Base-by-base conservation (phyloP, 2,329 filamentous ascomycete genomes). In the Colletotrichum sp. region DNA sequence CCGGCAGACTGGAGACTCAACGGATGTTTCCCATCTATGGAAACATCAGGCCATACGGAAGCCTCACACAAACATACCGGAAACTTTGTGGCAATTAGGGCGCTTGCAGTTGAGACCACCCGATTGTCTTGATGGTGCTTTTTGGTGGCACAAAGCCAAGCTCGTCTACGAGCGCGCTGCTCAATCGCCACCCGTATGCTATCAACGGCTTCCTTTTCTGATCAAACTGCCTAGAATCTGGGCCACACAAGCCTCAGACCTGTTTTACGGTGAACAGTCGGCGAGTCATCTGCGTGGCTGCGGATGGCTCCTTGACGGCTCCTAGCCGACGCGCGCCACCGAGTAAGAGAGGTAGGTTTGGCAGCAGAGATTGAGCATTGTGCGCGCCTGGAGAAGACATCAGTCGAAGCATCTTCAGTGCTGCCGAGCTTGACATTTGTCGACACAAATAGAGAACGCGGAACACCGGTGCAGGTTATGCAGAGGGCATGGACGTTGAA, bases 381-480 rank as follows among this genome's bases (percentile, higher is more conserved):
- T 52, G 56, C 24, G 36, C 48, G 56, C 21, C 28, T 34, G 36
- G 24, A 13, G 24, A 26, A 66, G 9, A 12, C 58, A 32, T 64
- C 38, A 30, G 43, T 58, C 52, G 69, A 67, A 64, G 38, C 16
- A 32, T 72, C 72, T 7, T 32, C 34, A 24, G 30, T 32, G 26
- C 12, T 15, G 34, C 12, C 32, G 18, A 28, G 36, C 10, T 32
- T 68, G 24, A 62, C 52, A 21, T 43, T 55, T 43, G 28, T 62
- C 12, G 21, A 66, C 70, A 36, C 52, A 76, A 76, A 73, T 73
- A 76, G 70, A 60, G 73, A 66, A 65, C 43, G 64, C 73, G 73
- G 73, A 73, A 76, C 70, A 67, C 58, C 70, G 73, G 58, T 73
- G 73, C 70, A 43, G 58, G 24, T 76, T 76, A 48, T 66, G 70